Evolutionary conservation across 2,329 filamentous ascomycete species (phyloP).

Genomic region (Alternaria longipes): DNA sequence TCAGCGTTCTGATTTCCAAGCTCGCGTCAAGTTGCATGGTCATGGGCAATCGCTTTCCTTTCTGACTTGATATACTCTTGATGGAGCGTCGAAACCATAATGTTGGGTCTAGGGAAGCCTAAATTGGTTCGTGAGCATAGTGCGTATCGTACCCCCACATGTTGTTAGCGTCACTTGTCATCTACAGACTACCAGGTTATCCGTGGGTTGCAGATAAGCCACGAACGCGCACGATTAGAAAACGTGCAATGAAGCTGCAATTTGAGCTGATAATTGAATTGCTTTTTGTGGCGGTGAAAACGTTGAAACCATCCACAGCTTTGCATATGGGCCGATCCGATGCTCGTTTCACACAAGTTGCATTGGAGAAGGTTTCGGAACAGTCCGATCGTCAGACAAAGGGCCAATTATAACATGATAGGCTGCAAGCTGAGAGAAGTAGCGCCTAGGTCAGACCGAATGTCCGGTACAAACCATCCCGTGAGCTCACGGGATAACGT

Average conservation of each 20-base stretch:
- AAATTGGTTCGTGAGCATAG: background rate
- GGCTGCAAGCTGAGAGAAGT: conserved; percentile 3
- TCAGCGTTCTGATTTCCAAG: background rate
- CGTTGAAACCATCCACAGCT: background rate
- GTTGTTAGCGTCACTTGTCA: conserved; percentile 1
- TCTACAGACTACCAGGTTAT: background rate
- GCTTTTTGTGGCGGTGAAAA: background rate
- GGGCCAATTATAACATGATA: conserved; percentile 2
- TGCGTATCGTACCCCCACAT: background rate
- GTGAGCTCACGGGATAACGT: background rate
- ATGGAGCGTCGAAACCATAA: background rate
- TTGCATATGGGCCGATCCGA: conserved; percentile 10
- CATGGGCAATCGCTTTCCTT: background rate
- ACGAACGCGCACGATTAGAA: background rate
- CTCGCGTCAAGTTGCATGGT: background rate
- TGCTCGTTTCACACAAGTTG: background rate
- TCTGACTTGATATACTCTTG: background rate
- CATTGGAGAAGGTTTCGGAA: conserved; percentile 16
- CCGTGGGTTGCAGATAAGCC: conserved; percentile 4
- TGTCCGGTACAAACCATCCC: background rate
- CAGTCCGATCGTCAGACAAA: background rate
- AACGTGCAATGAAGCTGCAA: background rate
- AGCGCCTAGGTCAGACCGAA: conserved; percentile 3
- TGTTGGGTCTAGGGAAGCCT: background rate
- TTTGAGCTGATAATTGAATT: background rate